Evolutionary conservation across 1,139 yeast species (phyloP).

Genomic region (Pichia sp.): DNA sequence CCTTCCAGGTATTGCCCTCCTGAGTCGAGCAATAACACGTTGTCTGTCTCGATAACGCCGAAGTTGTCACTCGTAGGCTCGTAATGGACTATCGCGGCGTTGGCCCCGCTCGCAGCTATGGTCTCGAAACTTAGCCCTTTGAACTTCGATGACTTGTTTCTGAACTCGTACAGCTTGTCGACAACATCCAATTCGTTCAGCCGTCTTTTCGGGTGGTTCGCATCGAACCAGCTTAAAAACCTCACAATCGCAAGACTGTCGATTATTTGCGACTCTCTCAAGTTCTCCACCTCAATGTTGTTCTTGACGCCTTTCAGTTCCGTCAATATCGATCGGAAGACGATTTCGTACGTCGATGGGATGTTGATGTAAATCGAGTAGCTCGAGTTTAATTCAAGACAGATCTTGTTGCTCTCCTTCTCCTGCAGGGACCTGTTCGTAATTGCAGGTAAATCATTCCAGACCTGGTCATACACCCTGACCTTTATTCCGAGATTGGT

Average conservation of each 20-base stretch:
- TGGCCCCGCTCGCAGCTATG: slow-evolving; percentile 51
- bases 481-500: slow-evolving; percentile 33
- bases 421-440: slow-evolving; percentile 19
- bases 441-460: slow-evolving; percentile 38
- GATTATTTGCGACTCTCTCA: slow-evolving; percentile 46
- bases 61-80: slow-evolving; percentile 45
- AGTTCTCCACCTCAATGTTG: slow-evolving; percentile 44
- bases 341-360: slow-evolving; percentile 28
- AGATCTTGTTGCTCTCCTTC: slow-evolving; percentile 32
- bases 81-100: slow-evolving; percentile 53
- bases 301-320: slow-evolving; percentile 50
- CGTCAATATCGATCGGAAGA: slow-evolving; percentile 31
- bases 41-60: slow-evolving; percentile 40
- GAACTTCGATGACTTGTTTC: slow-evolving; percentile 43
- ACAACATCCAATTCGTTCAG: slow-evolving; percentile 48
- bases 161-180: slow-evolving; percentile 39
- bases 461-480: slow-evolving; percentile 41
- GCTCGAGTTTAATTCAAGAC: slow-evolving; percentile 40
- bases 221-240: slow-evolving; percentile 53
- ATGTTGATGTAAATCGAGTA: slow-evolving; percentile 48
- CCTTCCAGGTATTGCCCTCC: slow-evolving; percentile 58
- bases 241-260: slow-evolving; percentile 53
- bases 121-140: slow-evolving; percentile 52
- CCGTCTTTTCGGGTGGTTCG: slow-evolving; percentile 29
- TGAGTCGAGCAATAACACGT: slow-evolving; percentile 46